Conservation (phyloP, 768 basidiomycete genomes). For the Podaxis sp. region DNA sequence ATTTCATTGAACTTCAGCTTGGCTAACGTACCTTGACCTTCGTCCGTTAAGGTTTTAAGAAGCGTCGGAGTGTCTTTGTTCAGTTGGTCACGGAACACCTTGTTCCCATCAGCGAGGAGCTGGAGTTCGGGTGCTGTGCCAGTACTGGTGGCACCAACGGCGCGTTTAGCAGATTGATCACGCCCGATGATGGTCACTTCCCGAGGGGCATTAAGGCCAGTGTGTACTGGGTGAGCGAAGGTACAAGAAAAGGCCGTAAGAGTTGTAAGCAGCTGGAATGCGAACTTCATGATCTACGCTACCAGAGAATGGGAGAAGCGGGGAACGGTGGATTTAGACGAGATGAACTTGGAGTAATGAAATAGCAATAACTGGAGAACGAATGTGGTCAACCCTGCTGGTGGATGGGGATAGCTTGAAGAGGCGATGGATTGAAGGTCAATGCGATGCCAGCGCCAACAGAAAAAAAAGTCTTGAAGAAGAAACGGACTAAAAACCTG, state of each 20-base stretch:
- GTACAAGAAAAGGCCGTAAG: slow-evolving; percentile 19
- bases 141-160: background rate
- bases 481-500: background rate
- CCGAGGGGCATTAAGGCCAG: slow-evolving; percentile 8
- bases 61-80: slow-evolving; percentile 26
- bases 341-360: background rate
- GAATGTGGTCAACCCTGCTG: background rate
- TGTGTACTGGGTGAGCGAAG: slow-evolving; percentile 22
- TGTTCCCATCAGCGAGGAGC: slow-evolving; percentile 30
- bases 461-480: background rate
- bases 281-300: slow-evolving; percentile 17
- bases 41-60: slow-evolving; percentile 28
- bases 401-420: background rate
- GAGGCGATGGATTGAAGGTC: background rate
- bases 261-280: slow-evolving; percentile 17
- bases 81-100: slow-evolving; percentile 29
- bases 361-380: background rate
- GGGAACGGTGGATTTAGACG: background rate
- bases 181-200: slow-evolving; percentile 23
- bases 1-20: too few species aligned
- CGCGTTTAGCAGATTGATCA: slow-evolving; percentile 17
- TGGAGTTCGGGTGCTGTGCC: slow-evolving; percentile 22
- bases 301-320: slow-evolving; percentile 9
- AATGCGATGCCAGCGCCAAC: background rate
- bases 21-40: slow-evolving; percentile 30